Conservation (phyloP, 768 basidiomycete species). For the Serendipita sp. region DNA sequence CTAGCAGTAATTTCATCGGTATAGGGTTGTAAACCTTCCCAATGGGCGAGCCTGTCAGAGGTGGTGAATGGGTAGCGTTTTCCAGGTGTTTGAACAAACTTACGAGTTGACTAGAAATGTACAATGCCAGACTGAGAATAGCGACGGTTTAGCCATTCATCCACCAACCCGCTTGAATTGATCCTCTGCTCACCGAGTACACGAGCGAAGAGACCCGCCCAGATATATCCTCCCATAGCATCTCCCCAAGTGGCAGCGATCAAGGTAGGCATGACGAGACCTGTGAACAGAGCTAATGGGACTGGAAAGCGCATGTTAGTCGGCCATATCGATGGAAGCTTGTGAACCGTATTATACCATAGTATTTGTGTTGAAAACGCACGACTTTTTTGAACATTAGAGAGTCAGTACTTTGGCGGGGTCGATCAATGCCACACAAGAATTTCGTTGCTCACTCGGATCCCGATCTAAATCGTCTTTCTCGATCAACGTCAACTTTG, state of each 20-base stretch:
- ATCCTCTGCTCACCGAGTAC: constrained; percentile 33
- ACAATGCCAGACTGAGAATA: constrained; percentile 45
- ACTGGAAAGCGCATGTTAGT: constrained; percentile 25
- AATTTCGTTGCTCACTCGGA: constrained; percentile 33
- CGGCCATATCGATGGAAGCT: background rate
- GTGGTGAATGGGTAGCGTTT: constrained; percentile 23
- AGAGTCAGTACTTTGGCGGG: background rate
- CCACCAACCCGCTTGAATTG: background rate
- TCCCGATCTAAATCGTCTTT: constrained; percentile 52
- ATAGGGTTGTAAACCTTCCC: constrained; percentile 67
- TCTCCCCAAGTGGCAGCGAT: constrained; percentile 50
- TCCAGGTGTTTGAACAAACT: constrained; percentile 15
- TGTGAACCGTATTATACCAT: constrained; percentile 25
- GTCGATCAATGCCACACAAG: background rate
- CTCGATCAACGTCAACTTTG: constrained; percentile 46
- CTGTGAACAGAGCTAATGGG: constrained; percentile 41
- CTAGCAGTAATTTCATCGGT: constrained; percentile 66
- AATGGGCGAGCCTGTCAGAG: constrained; percentile 48
- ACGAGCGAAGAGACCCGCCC: constrained; percentile 50
- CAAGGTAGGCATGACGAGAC: constrained; percentile 40
- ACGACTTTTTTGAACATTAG: no score
- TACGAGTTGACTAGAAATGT: constrained; percentile 60
- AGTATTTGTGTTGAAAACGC: constrained; percentile 53
- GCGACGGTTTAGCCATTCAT: constrained; percentile 5
- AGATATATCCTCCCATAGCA: constrained; percentile 48